These are phyloP conservation scores for Ajuga reptans DNA, from an alignment of 305 asterid genomes.

Conservation along the genomic window DNA sequence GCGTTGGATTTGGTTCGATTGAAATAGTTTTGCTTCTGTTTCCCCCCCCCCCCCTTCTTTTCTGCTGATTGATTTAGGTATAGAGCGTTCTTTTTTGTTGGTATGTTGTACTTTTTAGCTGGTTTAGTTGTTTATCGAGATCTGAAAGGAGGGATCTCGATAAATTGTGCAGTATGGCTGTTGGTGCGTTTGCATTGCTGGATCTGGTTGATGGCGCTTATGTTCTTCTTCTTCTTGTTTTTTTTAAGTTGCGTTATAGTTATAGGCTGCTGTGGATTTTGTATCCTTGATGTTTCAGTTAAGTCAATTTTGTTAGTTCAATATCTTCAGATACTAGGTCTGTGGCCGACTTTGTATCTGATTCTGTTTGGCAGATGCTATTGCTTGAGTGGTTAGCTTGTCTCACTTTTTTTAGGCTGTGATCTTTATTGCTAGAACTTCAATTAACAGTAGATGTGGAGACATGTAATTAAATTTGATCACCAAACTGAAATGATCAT, in stretches of 20 bases:
- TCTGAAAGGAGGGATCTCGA: constrained; percentile 18
- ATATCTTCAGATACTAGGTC: background rate
- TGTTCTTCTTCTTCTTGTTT: background rate
- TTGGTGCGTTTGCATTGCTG: background rate
- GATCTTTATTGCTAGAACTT: background rate
- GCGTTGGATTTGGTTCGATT: background rate
- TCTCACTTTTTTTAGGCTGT: background rate
- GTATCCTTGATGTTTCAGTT: constrained; percentile 1
- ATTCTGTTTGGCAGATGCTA: background rate
- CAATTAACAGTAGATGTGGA: background rate
- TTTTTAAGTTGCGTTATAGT: background rate
- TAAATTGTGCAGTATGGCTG: constrained; percentile 9
- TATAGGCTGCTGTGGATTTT: constrained; percentile 7
- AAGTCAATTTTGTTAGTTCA: background rate
- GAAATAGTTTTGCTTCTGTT: background rate
- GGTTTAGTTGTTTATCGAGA: constrained; percentile 4
- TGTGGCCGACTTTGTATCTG: constrained; percentile 2
- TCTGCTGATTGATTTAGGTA: background rate
- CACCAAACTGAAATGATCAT: background rate
- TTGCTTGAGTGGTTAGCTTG: constrained; percentile 14
- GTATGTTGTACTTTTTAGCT: background rate
- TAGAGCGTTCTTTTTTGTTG: background rate
- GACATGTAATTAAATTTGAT: background rate
- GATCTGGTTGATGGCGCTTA: constrained; percentile 21
- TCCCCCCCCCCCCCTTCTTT: no score